Percentiles rank a stretch among this genome's conserved stretches.
Evolutionary conservation across 805 yeast genomes (phyloP).

Genomic region (Yarrowia divulgata): DNA sequence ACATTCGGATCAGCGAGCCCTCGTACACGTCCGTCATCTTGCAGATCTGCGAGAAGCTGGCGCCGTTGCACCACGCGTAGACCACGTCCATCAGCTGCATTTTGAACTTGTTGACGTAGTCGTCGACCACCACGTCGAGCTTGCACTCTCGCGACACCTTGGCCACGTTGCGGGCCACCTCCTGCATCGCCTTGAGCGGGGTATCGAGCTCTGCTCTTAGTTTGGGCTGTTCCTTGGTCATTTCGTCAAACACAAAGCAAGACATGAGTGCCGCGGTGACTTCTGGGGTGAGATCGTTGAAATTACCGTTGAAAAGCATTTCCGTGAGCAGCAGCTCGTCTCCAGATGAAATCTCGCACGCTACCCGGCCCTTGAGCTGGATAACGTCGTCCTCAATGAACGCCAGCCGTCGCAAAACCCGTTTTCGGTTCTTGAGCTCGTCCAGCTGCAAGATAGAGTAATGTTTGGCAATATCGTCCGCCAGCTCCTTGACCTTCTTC

Average conservation of each 20-base stretch:
- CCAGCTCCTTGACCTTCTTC: conserved; percentile 63
- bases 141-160: conserved; percentile 88
- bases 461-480: conserved; percentile 76
- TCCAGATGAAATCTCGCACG: conserved; percentile 94
- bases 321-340: conserved; percentile 82
- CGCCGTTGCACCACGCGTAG: conserved; percentile 95
- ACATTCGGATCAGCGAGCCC: conserved; percentile 93
- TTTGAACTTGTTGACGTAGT: conserved; percentile 89
- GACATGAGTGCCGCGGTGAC: conserved; percentile 92
- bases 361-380: conserved; percentile 96
- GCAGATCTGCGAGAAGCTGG: conserved; percentile 93
- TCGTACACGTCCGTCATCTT: conserved; percentile 99
- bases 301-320: conserved; percentile 92
- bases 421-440: conserved; percentile 88
- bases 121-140: conserved; percentile 87
- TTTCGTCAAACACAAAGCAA: conserved; percentile 96
- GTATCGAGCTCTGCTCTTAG: conserved; percentile 90
- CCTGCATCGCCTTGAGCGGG: conserved; percentile 85
- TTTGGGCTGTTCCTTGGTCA: conserved; percentile 84
- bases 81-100: conserved; percentile 97
- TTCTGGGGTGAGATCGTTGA: conserved; percentile 84
- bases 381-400: conserved; percentile 92
- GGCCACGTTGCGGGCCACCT: conserved; percentile 90
- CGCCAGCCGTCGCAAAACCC: conserved; percentile 90
- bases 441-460: conserved; percentile 93